Evolutionary conservation across 1,284 basidiomycete species (phyloP).

Genomic region (Cryptococcus sp.): DNA sequence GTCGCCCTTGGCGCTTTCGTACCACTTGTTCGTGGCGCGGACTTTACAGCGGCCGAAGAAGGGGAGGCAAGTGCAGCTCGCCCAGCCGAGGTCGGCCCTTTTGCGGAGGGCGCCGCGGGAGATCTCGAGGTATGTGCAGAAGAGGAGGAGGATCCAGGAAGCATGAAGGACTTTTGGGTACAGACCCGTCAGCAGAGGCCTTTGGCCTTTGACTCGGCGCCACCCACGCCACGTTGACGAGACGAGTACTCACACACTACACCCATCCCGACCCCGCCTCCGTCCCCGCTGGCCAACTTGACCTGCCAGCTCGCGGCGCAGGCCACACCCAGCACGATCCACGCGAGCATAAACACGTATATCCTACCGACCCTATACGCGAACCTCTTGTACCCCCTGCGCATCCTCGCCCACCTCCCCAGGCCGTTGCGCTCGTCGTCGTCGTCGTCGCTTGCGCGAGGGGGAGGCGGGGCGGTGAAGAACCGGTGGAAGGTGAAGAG

Average conservation of each 20-base stretch:
- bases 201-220: too few species aligned
- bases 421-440: background rate
- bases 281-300: slow-evolving; percentile 1
- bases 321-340: slow-evolving; percentile 13
- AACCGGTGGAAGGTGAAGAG: slow-evolving; percentile 18
- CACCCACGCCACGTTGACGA: too few species aligned
- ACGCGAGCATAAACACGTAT: slow-evolving; percentile 12
- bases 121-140: slow-evolving; percentile 11
- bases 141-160: slow-evolving; percentile 8
- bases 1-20: background rate
- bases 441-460: background rate
- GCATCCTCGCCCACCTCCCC: background rate
- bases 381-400: slow-evolving; percentile 12
- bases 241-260: slow-evolving; percentile 9
- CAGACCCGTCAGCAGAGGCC: too few species aligned
- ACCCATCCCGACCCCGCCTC: slow-evolving; percentile 9
- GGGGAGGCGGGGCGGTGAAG: slow-evolving; percentile 5
- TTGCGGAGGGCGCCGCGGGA: slow-evolving; percentile 7
- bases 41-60: background rate
- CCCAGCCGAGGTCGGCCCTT: slow-evolving; percentile 8
- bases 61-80: slow-evolving; percentile 8
- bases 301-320: slow-evolving; percentile 9
- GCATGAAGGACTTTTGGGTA: slow-evolving; percentile 10
- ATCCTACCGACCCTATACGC: slow-evolving; percentile 11
- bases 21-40: slow-evolving; percentile 9